phyloP scores from a whole-genome alignment of 2,329 filamentous ascomycete species.

The Penicillium sp. region DNA sequence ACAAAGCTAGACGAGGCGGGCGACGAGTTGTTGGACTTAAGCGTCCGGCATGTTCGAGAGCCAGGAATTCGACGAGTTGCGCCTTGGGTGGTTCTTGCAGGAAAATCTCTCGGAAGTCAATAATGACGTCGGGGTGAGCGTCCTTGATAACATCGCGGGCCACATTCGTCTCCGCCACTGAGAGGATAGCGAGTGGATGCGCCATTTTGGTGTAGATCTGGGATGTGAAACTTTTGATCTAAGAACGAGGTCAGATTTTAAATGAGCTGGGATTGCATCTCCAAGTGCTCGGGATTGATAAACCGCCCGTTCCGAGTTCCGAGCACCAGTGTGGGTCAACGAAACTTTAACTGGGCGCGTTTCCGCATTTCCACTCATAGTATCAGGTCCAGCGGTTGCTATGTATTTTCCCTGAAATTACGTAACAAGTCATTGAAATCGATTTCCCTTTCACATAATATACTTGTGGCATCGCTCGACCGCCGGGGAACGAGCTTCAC shows the following conservation, averaged over 20 bases:
- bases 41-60: constrained; percentile 48
- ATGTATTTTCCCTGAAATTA: too few species aligned
- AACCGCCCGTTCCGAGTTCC: background rate
- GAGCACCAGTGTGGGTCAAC: background rate
- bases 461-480: too few species aligned
- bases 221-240: background rate
- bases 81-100: constrained; percentile 52
- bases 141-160: constrained; percentile 35
- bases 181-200: constrained; percentile 37
- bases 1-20: constrained; percentile 52
- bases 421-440: too few species aligned
- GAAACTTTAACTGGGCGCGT: background rate
- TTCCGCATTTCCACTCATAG: background rate
- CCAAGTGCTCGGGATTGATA: background rate
- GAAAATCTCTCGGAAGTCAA: constrained; percentile 51
- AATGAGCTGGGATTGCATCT: background rate
- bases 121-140: constrained; percentile 29
- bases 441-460: too few species aligned
- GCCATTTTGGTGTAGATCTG: constrained; percentile 16
- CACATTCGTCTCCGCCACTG: constrained; percentile 32
- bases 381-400: too few species aligned
- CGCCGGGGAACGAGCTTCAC: too few species aligned
- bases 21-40: constrained; percentile 41
- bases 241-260: background rate
- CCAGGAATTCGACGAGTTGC: constrained; percentile 48